Evolutionary conservation across 2,329 filamentous ascomycete genomes (phyloP), one percentile per base, ranked within the genome.

Genomic region (Coniochaeta hoffmannii): DNA sequence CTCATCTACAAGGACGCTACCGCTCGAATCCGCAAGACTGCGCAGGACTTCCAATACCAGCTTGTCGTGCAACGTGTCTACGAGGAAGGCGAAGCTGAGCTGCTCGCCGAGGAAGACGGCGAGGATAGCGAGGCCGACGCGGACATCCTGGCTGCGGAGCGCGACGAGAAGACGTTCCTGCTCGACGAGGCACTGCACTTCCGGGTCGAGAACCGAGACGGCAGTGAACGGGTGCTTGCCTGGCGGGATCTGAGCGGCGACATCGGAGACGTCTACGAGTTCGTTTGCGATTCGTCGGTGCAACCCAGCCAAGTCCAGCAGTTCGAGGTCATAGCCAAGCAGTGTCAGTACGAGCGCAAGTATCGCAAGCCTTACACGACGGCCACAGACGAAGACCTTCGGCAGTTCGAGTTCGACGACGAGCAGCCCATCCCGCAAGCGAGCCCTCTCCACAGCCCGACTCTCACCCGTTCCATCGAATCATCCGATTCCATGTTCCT

Each of bases 291-390:
- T 72, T 70, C 78, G 36, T 85, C 86, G 12, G 82, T 88, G 41
- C 77, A 85, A 28, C 75, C 84, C 2, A 79, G 84, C 50, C 88
- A 92, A 63, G 87, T 94, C 24, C 80, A 86, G 49, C 83, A 87
- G 15, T 97, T 99, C 69, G 85, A 93, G 66, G 79, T 87, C 54
- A 86, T 90, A 54, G 89, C 94, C 8, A 82, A 89, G 56, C 87
- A 97, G 81, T 97, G 94, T 69, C 94, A 99, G 72, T 99, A 95
- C 87, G 94, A 99, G 75, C 84, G 93, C 66, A 97, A 96, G 71
- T 95, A 94, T 71, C 84, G 90, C 60, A 88, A 87, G 66, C 86
- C 83, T 36, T 82, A 90, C 63, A 85, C 90, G 49, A 87, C 85
- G 51, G 94, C 94, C 1, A 90, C 90, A 9, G 86, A 91, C 56